phyloP scores from a whole-genome alignment of 345 rosid species.

The Heritiera littoralis region DNA sequence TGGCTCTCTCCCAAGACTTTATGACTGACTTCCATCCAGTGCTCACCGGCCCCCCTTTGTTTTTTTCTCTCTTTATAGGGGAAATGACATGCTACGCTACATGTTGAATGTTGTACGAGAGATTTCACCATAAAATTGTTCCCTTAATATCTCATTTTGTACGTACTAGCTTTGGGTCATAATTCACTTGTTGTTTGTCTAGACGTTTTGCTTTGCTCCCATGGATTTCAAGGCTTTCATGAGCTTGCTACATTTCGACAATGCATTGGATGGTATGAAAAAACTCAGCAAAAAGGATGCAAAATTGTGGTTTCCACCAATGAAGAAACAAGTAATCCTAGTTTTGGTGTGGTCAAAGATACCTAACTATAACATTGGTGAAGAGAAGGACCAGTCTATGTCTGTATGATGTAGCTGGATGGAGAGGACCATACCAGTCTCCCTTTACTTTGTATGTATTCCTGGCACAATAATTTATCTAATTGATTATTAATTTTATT shows the following conservation, averaged over 20 bases:
- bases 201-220: neutral
- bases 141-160: neutral
- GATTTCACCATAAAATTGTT: neutral
- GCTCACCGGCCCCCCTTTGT: no score
- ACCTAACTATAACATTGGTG: neutral
- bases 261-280: neutral
- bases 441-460: no score
- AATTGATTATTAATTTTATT: no score
- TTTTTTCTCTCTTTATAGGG: neutral
- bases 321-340: neutral
- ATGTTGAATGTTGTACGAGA: slow-evolving; percentile 14
- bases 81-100: neutral
- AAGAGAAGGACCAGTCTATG: neutral
- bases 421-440: neutral
- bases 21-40: neutral
- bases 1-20: neutral
- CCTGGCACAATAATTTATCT: no score
- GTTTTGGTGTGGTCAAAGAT: neutral
- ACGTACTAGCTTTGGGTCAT: neutral
- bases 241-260: neutral
- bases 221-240: neutral
- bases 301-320: neutral
- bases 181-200: neutral
- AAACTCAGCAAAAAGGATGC: neutral
- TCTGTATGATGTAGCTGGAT: neutral